phyloP scores from a whole-genome alignment of 352 stramenopile species.

The Phytophthora pluvialis region DNA sequence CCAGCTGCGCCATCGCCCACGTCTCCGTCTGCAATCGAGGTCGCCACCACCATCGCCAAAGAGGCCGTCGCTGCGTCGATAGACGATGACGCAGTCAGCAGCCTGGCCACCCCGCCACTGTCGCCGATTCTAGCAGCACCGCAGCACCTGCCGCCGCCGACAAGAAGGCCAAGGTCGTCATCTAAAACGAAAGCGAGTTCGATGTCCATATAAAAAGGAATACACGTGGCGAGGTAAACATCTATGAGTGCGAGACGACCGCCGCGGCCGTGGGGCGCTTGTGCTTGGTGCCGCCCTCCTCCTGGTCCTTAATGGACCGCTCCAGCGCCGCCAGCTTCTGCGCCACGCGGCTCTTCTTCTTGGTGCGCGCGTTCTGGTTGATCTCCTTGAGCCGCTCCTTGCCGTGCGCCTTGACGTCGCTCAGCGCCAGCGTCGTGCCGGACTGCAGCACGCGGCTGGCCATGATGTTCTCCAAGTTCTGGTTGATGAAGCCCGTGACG shows the following conservation, averaged over 20 bases:
- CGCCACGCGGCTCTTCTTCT: constrained; percentile 87
- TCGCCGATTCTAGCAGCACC: constrained; percentile 18
- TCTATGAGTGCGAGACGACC: constrained; percentile 39
- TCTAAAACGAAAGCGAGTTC: constrained; percentile 27
- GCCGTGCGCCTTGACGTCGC: constrained; percentile 70
- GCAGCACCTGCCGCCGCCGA: not conserved
- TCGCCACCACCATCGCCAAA: constrained; percentile 28
- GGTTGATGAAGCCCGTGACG: constrained; percentile 85
- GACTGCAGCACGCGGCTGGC: constrained; percentile 81
- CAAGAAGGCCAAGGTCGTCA: constrained; percentile 31
- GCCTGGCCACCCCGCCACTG: constrained; percentile 12
- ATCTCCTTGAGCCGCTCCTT: constrained; percentile 89
- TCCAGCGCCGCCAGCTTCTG: constrained; percentile 83
- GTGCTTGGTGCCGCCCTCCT: constrained; percentile 57
- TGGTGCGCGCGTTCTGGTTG: constrained; percentile 79
- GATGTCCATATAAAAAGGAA: constrained; percentile 14
- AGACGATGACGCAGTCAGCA: constrained; percentile 20
- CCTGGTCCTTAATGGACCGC: constrained; percentile 79
- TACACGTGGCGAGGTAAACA: constrained; percentile 18
- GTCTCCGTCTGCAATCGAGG: constrained; percentile 24
- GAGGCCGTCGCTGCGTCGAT: constrained; percentile 32
- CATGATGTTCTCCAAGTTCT: constrained; percentile 91
- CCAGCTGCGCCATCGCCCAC: not conserved
- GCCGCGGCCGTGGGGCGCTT: constrained; percentile 56
- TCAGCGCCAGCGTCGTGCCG: constrained; percentile 61